Evolutionary conservation across 75 land plant genomes (phyloP).

Genomic region (Selaginella moellendorffii): DNA sequence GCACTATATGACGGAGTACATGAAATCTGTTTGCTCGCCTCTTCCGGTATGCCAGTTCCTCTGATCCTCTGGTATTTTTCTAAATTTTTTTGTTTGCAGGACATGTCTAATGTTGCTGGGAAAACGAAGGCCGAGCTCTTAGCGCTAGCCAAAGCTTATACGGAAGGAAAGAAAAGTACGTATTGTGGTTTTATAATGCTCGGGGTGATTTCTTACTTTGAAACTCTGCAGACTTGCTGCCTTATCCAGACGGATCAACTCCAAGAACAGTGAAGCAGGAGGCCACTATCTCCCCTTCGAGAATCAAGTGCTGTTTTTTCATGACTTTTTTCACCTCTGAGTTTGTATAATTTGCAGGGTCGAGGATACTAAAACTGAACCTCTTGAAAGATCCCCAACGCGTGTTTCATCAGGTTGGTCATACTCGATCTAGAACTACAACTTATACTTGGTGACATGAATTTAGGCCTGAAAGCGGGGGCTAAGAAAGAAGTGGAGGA

Average conservation of each 20-base stretch:
- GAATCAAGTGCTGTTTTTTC: constrained; percentile 46
- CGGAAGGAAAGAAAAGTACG: constrained; percentile 64
- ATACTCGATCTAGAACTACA: too few species aligned
- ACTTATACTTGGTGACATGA: too few species aligned
- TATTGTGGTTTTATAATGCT: not conserved
- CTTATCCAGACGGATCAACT: constrained; percentile 24
- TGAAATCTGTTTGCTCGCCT: constrained; percentile 80
- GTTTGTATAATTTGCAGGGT: constrained; percentile 18
- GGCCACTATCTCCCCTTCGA: constrained; percentile 61
- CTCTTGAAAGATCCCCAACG: constrained; percentile 38
- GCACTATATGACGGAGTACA: constrained; percentile 53
- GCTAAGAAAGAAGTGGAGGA: not conserved
- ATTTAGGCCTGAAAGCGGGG: not conserved
- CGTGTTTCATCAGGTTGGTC: constrained; percentile 35
- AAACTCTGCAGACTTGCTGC: constrained; percentile 25
- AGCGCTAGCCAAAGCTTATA: constrained; percentile 65
- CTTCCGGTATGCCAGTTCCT: constrained; percentile 45
- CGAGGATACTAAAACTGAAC: constrained; percentile 43
- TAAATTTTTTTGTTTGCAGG: constrained; percentile 28
- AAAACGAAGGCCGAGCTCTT: constrained; percentile 84
- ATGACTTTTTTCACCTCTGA: not conserved
- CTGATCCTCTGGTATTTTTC: not conserved
- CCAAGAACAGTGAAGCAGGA: constrained; percentile 46
- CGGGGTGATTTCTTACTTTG: constrained; percentile 8
- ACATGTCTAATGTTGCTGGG: constrained; percentile 73